Conservation (phyloP, 108 stramenopile species). For the Fragilariopsis cylindrus region DNA sequence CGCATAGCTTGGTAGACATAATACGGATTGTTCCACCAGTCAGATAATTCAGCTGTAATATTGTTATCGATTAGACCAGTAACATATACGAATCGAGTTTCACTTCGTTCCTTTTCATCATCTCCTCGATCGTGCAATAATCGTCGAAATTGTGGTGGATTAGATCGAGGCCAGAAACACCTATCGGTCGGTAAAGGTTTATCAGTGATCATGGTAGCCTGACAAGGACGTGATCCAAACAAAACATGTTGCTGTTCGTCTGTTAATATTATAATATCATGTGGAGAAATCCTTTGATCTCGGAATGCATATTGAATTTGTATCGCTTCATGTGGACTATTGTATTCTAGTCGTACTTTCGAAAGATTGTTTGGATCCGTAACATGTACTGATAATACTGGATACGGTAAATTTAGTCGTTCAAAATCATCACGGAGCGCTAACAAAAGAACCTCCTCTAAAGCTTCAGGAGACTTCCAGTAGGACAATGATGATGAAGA, state of each 20-base stretch:
- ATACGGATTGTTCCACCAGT: slow-evolving; percentile 29
- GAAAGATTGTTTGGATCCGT: slow-evolving; percentile 35
- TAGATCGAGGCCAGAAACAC: slow-evolving; percentile 60
- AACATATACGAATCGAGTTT: slow-evolving; percentile 72
- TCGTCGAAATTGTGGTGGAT: slow-evolving; percentile 83
- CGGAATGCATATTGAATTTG: slow-evolving; percentile 23
- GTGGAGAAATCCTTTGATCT: slow-evolving; percentile 33
- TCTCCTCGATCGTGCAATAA: slow-evolving; percentile 36
- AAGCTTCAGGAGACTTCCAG: slow-evolving; percentile 27
- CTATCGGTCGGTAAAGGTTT: slow-evolving; percentile 25
- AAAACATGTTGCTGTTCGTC: neutral
- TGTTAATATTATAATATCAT: slow-evolving; percentile 22
- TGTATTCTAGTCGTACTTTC: slow-evolving; percentile 46
- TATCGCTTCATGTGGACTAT: slow-evolving; percentile 33
- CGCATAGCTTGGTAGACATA: slow-evolving; percentile 37
- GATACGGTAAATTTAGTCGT: slow-evolving; percentile 12
- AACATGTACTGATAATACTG: slow-evolving; percentile 30
- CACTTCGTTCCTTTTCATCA: slow-evolving; percentile 38
- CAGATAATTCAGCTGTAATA: neutral
- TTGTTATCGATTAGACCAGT: slow-evolving; percentile 44
- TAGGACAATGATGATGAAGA: neutral
- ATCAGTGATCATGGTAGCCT: slow-evolving; percentile 46
- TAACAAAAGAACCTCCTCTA: slow-evolving; percentile 27
- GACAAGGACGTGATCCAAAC: slow-evolving; percentile 8
- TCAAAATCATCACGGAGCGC: slow-evolving; percentile 13